Base-by-base conservation (phyloP, 164 flowering plant genomes). In the Magnolia changhungtana region DNA sequence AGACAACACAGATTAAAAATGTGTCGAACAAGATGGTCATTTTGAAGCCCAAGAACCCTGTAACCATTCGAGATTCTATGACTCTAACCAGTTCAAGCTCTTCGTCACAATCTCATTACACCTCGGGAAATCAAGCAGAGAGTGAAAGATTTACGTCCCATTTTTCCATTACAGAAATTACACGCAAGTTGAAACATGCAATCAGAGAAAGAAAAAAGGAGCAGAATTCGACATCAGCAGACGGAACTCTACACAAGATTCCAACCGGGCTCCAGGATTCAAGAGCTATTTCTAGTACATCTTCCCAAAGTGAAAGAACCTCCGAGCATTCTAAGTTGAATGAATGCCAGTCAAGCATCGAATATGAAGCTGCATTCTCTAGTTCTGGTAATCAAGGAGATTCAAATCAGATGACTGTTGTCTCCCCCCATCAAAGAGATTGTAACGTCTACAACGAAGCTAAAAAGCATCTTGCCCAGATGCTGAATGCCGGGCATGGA, bases 401-500 rank as follows among this genome's bases (percentile, higher is more conserved):
- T 74, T 67, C 74, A 64, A 71, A 73, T 7, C 61, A 7, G 49
- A 83, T 67, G 76, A 76, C 31, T 61, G 74, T 55, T 37, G 77
- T 58, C 23, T 21, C 65, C 75, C 69, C 88, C 13, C 84, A 76
- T 65, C 71, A 81, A 50, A 83, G 85, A 77, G 86, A 81, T 50
- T 82, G 96, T 66, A 86, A 82, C 80, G 82, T 91, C 77, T 89
- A 91, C 65, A 50, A 79, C 65, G 97, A 92, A 75, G 97, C 91
- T 18, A 92, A 86, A 83, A 90, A 88, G 78, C 95, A 93, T 85
- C 90, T 92, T 19, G 82, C 88, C 13, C 92, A 96, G 75, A 85
- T 92, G 89, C 78, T 91, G 75, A 85, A 72, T 73, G 78, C 59
- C 78, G 90, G 85, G 29, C 82, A 88, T 77, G 89, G 82, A 20